Evolutionary conservation across 345 rosid species (phyloP), one percentile per base, ranked within the genome.

Genomic region (Euphorbia pulcherrima): DNA sequence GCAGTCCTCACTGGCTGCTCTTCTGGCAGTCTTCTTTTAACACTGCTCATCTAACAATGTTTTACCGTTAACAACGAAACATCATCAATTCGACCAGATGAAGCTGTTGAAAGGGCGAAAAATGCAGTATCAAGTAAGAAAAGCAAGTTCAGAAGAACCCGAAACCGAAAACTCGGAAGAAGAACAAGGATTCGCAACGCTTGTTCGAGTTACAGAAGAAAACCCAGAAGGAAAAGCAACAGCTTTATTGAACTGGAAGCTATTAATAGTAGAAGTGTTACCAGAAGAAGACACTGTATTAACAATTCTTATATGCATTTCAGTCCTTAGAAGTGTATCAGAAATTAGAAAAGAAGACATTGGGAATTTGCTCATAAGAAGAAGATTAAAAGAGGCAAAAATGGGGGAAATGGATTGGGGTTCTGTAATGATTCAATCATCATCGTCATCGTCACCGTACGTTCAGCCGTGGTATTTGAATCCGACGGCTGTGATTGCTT

Each of bases 271-370:
- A 0, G 98, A 90, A 27, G 35, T 85, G 54, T 57, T 74, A 20
- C 97, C 97, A 0, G 97, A 90, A 68, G 98, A 93, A 70, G 97
- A 90, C 1, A 89, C 85, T 2, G 84, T 85, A 41, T 79, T 93
- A 17, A 80, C 78, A 30, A 83, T 90, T n/a, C 78, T 89, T 21
- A 61, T 90, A 33, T 85, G 94, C 65, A 69, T 89, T 30, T 83
- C 96, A 0, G 80, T 93, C 16, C 79, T 90, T 6, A 77, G 90
- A 62, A 93, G 90, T 8, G 78, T 88, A 41, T 85, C 96, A 0
- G 88, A 86, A 69, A 80, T 77, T 72, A 87, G 78, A 67, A 84
- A 82, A 75, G 83, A 87, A 78, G 97, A 93, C 18, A 64, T 82
- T 13, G 97, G 96, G 47, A 79, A 71, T 35, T 74, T 93, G 61